These are phyloP conservation scores for Mucor mucedo DNA, from an alignment of 371 early-diverging fungal species.

Conservation along the genomic window DNA sequence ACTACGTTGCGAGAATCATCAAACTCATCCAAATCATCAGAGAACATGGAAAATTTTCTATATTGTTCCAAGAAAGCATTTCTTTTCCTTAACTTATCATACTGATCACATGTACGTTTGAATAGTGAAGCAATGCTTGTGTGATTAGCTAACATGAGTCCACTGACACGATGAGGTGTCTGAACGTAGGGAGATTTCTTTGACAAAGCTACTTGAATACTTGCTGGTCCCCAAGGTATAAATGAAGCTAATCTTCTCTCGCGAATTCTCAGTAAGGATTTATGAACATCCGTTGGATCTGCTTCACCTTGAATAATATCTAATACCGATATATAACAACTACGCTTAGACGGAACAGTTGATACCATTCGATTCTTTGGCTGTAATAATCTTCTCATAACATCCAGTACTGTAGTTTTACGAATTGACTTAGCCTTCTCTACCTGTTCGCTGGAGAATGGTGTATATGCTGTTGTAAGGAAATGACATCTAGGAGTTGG, in stretches of 20 bases:
- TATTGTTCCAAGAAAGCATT: conserved; percentile 99
- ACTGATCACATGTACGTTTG: conserved; percentile 94
- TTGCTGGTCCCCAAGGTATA: conserved; percentile 99
- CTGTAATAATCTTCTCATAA: conserved; percentile 95
- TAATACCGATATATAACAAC: conserved; percentile 94
- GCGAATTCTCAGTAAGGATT: conserved; percentile 93
- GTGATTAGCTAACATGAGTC: conserved; percentile 98
- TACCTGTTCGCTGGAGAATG: conserved; percentile 94
- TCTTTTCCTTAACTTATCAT: conserved; percentile 94
- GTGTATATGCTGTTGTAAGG: conserved; percentile 97
- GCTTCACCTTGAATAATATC: conserved; percentile 98
- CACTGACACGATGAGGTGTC: conserved; percentile 93
- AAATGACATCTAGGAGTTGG: conserved; percentile 98
- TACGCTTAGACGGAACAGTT: conserved; percentile 84
- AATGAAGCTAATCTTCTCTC: conserved; percentile 95
- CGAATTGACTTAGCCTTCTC: conserved; percentile 93
- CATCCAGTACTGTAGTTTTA: conserved; percentile 97
- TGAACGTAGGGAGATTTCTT: conserved; percentile 92
- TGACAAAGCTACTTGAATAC: conserved; percentile 96
- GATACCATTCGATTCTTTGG: conserved; percentile 97
- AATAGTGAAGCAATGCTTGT: conserved; percentile 95
- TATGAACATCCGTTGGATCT: conserved; percentile 98
- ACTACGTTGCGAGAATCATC: conserved; percentile 86
- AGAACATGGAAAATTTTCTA: conserved; percentile 81
- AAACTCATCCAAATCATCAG: conserved; percentile 91